Evolutionary conservation across 768 basidiomycete genomes (phyloP), one percentile per base, ranked within the genome.

Genomic region (Dentipellis sp.): DNA sequence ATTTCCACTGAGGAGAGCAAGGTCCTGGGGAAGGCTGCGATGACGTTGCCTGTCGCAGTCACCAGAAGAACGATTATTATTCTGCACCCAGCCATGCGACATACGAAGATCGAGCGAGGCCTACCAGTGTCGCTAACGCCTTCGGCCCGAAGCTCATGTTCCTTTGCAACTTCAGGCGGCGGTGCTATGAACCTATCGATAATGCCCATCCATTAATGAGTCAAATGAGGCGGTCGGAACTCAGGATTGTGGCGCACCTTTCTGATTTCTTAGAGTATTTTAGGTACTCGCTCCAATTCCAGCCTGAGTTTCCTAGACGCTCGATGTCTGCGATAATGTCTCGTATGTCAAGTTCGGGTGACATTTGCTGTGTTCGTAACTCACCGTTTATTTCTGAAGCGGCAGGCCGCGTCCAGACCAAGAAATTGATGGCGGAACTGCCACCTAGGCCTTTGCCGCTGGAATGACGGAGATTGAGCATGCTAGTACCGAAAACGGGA

Each of bases 401-500:
- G 16, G 54, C 23, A n/a, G 54, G 58, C 16, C 50, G n/a, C 19
- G 22, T 35, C 48, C 50, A 59, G 3, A 12, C 16, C 21, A 22
- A 52, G 46, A 59, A 55, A 29, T 56, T 59, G 16, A 56, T 17
- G n/a, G 58, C 47, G 36, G 50, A 36, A 16, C 45, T 49, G 1
- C 58, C 58, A 22, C 57, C 57, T 1, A 58, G 57, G 2, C 46
- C 53, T 48, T 58, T 58, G 1, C 57, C 57, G 14, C 57, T 58
- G 23, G 11, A 21, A 8, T 10, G 39, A 10, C 39, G 39, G 39
- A n/a, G 10, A n/a, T 10, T 40, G 39, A 10, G 10, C 10, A 40
- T 40, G n/a, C n/a, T 10, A 40, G 39, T n/a, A 40, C 39, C 10
- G 39, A n/a, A n/a, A n/a, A 40, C 39, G n/a, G 39, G n/a, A n/a